These are phyloP conservation scores for Collariella sp. DNA, from an alignment of 495 filamentous ascomycete genomes.

Conservation along the genomic window DNA sequence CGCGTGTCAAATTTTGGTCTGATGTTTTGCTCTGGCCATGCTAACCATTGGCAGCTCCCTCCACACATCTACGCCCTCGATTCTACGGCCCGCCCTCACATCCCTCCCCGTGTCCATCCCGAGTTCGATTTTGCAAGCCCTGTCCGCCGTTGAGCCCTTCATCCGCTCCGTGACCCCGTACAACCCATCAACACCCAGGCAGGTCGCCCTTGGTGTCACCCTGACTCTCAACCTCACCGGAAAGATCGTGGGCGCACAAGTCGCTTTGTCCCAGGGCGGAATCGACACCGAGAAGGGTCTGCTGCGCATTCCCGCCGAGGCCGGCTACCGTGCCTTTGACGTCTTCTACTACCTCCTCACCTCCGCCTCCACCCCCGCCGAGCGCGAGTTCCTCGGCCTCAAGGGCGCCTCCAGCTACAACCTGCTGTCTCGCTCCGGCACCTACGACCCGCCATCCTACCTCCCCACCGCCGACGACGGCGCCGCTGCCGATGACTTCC, in stretches of 20 bases:
- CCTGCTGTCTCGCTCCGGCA: conserved; percentile 71
- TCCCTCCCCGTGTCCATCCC: conserved; percentile 74
- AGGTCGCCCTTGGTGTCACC: conserved; percentile 71
- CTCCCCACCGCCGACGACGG: conserved; percentile 90
- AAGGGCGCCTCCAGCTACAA: conserved; percentile 70
- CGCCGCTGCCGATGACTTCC: conserved; percentile 87
- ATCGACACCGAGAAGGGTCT: conserved; percentile 78
- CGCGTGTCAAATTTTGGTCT: background rate
- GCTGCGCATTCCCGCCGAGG: conserved; percentile 66
- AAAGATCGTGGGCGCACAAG: conserved; percentile 60
- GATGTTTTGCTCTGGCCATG: background rate
- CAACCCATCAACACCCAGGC: conserved; percentile 75
- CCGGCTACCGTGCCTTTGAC: conserved; percentile 90
- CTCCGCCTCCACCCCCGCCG: conserved; percentile 77
- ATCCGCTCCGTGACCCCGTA: conserved; percentile 76
- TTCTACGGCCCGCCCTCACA: conserved; percentile 72
- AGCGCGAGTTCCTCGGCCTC: conserved; percentile 83
- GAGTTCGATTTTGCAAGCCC: conserved; percentile 59
- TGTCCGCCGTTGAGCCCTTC: conserved; percentile 76
- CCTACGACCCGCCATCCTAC: conserved; percentile 80
- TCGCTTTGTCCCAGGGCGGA: conserved; percentile 78
- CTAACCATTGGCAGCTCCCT: conserved; percentile 52
- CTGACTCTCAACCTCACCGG: conserved; percentile 76
- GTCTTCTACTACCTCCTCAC: conserved; percentile 96
- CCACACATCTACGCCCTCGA: conserved; percentile 77